A percentile compares a stretch with the other conserved stretches of the same genome.
Conservation (phyloP, 2,329 filamentous ascomycete genomes). For the Monosporascus sp. region DNA sequence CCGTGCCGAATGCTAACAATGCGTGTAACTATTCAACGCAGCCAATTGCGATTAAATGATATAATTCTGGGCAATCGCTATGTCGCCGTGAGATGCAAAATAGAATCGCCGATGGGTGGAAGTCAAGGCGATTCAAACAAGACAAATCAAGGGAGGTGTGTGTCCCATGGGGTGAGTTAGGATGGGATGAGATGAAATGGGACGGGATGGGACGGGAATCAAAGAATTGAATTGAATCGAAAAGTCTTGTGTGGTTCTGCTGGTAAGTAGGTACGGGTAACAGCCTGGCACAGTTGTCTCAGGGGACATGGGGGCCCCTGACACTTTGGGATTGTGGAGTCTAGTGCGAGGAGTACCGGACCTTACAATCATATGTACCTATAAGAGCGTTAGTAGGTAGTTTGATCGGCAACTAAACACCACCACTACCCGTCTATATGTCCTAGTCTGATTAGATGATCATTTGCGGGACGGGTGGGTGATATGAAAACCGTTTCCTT, state of each 20-base stretch:
- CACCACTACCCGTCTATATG: not conserved
- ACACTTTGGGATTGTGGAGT: not conserved
- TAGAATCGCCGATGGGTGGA: not conserved
- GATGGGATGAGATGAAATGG: not conserved
- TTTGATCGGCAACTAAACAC: not conserved
- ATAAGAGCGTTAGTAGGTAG: not conserved
- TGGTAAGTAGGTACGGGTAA: constrained; percentile 4
- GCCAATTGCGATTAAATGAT: not conserved
- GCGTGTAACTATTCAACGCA: too few species aligned
- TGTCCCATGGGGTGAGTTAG: not conserved
- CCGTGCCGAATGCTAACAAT: not conserved
- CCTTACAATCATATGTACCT: not conserved
- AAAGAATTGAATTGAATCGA: not conserved
- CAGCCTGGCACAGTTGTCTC: not conserved
- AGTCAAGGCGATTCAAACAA: not conserved
- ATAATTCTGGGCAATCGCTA: too few species aligned
- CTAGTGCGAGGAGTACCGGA: not conserved
- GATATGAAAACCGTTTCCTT: too few species aligned
- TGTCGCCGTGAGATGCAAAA: not conserved
- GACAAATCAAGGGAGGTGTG: not conserved
- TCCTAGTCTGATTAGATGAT: too few species aligned
- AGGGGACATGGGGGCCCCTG: not conserved
- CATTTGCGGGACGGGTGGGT: too few species aligned
- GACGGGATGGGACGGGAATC: not conserved
- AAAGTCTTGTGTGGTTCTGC: not conserved